These are phyloP conservation scores for Cenchrus purpureus DNA, from an alignment of 176 grass and related monocot genomes.

Conservation along the genomic window DNA sequence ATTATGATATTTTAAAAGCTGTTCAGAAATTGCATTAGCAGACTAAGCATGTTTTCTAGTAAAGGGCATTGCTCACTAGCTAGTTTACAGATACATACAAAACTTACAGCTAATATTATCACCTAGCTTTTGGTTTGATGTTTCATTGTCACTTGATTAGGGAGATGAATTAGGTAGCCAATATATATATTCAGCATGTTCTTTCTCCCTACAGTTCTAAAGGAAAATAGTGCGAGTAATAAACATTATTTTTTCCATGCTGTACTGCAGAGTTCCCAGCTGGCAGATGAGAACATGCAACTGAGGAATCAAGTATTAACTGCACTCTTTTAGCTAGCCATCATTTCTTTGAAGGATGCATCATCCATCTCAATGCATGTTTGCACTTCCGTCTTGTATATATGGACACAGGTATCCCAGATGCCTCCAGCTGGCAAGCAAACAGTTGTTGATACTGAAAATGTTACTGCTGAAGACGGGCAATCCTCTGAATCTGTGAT, in stretches of 20 bases:
- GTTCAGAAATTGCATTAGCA: background rate
- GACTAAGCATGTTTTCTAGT: background rate
- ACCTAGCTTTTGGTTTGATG: background rate
- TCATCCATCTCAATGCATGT: constrained; percentile 12
- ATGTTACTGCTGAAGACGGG: constrained; percentile 78
- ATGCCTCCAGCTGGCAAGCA: constrained; percentile 50
- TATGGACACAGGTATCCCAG: constrained; percentile 59
- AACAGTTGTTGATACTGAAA: constrained; percentile 62
- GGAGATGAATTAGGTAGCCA: background rate
- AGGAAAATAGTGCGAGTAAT: background rate
- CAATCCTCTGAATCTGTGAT: constrained; percentile 97
- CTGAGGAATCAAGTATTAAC: constrained; percentile 72
- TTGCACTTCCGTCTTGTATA: background rate
- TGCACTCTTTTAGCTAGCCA: constrained; percentile 20
- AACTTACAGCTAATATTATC: background rate
- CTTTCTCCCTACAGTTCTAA: background rate
- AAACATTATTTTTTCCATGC: constrained; percentile 34
- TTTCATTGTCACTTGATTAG: constrained; percentile 9
- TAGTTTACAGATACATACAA: background rate
- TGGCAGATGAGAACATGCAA: constrained; percentile 82
- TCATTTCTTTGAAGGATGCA: constrained; percentile 13
- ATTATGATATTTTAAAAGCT: constrained; percentile 7
- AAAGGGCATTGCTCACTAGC: background rate
- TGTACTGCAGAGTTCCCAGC: constrained; percentile 51
- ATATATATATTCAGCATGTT: background rate